Evolutionary conservation across 164 flowering plant species (phyloP).

Genomic region (Platanus orientalis): DNA sequence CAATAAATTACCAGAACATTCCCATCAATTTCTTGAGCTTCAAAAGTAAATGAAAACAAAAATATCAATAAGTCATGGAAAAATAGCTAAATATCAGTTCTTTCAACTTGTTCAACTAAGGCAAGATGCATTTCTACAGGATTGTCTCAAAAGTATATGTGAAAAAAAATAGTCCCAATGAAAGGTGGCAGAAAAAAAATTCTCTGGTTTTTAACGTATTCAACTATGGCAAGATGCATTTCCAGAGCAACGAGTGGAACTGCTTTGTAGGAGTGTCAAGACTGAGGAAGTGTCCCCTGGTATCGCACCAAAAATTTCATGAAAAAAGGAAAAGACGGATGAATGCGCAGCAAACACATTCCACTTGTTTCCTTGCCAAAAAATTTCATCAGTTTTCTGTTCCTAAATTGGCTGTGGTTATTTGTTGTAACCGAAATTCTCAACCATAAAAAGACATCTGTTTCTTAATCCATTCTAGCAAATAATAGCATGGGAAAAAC

Average conservation of each 20-base stretch:
- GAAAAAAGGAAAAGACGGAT: too few species aligned
- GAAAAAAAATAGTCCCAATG: too few species aligned
- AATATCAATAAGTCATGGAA: too few species aligned
- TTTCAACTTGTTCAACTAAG: too few species aligned
- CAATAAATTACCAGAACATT: neutral
- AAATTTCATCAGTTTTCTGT: neutral
- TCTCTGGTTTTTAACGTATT: neutral
- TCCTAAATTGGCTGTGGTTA: neutral
- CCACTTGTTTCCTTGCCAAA: neutral
- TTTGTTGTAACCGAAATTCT: neutral
- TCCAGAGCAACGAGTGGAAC: neutral
- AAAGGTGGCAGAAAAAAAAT: neutral
- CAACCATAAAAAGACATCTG: constrained; percentile 1
- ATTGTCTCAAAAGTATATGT: too few species aligned
- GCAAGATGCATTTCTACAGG: too few species aligned
- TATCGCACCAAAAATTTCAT: too few species aligned
- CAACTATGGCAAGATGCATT: neutral
- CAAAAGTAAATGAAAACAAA: too few species aligned
- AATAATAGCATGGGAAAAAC: neutral
- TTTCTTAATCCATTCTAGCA: neutral
- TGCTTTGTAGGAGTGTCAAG: neutral
- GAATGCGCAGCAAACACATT: too few species aligned
- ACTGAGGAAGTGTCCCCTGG: too few species aligned
- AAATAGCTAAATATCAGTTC: too few species aligned
- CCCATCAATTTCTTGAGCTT: too few species aligned